Percentiles rank a stretch among this genome's conserved stretches.
phyloP scores from a whole-genome alignment of 1,284 basidiomycete genomes.

The Cutaneotrichosporon sp. region DNA sequence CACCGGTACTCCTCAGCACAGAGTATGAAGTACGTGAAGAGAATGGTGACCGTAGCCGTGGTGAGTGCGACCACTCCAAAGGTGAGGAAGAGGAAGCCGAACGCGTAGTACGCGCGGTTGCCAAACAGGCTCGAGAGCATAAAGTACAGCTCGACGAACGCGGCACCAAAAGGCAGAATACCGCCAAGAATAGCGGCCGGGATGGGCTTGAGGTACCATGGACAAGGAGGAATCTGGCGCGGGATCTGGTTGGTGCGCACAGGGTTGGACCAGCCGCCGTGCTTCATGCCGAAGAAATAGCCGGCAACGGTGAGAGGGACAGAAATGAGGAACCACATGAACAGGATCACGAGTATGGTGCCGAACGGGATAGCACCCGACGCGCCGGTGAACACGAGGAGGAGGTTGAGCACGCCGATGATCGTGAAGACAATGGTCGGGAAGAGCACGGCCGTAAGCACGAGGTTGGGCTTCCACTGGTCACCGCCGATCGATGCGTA shows the following conservation, averaged over 20 bases:
- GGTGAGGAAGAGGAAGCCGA: slow-evolving; percentile 90
- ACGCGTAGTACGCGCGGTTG: slow-evolving; percentile 89
- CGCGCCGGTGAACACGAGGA: slow-evolving; percentile 78
- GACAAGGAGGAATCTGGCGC: slow-evolving; percentile 78
- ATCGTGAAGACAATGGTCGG: slow-evolving; percentile 79
- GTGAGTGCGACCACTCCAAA: slow-evolving; percentile 80
- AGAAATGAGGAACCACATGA: slow-evolving; percentile 95
- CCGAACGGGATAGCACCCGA: slow-evolving; percentile 96
- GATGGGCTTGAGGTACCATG: slow-evolving; percentile 78
- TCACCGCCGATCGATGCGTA: slow-evolving; percentile 81
- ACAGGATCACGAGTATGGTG: slow-evolving; percentile 82
- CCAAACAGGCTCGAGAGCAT: slow-evolving; percentile 91
- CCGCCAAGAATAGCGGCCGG: slow-evolving; percentile 80
- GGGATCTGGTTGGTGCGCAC: slow-evolving; percentile 91
- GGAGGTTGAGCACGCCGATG: slow-evolving; percentile 81
- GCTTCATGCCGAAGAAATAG: slow-evolving; percentile 72
- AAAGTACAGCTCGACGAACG: slow-evolving; percentile 94
- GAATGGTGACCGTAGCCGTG: slow-evolving; percentile 82
- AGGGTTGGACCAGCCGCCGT: slow-evolving; percentile 73
- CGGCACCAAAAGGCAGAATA: slow-evolving; percentile 90
- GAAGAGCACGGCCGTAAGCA: slow-evolving; percentile 81
- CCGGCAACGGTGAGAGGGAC: slow-evolving; percentile 66
- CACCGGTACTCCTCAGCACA: slow-evolving; percentile 96
- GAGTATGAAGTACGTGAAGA: slow-evolving; percentile 88
- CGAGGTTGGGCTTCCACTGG: slow-evolving; percentile 76